Evolutionary conservation across 139 green algal genomes (phyloP).

Genomic region (Chlorella sp.): DNA sequence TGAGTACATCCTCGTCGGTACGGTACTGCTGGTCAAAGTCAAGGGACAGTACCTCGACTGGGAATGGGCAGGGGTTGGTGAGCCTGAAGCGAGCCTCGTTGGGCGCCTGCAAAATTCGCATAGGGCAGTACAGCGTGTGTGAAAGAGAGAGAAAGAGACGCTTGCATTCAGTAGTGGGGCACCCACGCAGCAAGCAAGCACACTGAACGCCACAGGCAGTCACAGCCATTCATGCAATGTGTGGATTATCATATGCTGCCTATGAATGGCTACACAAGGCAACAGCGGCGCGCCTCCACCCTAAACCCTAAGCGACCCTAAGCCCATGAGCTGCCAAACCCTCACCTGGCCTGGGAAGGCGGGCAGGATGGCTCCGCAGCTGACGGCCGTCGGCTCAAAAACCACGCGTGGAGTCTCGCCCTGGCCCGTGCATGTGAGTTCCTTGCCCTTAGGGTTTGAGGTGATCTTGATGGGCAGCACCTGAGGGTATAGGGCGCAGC

Average conservation of each 20-base stretch:
- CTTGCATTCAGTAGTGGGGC: neutral
- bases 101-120: constrained; percentile 34
- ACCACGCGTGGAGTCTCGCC: constrained; percentile 36
- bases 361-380: constrained; percentile 64
- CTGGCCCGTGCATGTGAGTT: constrained; percentile 34
- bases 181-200: neutral
- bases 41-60: constrained; percentile 58
- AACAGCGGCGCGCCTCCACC: too few species aligned
- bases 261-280: too few species aligned
- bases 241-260: neutral
- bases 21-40: constrained; percentile 66
- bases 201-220: neutral
- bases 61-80: constrained; percentile 48
- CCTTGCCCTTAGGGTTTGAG: constrained; percentile 35
- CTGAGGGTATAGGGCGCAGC: constrained; percentile 24
- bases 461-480: constrained; percentile 58
- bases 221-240: neutral
- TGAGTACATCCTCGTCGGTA: constrained; percentile 57
- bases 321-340: neutral
- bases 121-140: neutral
- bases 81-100: constrained; percentile 39
- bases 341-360: constrained; percentile 2
- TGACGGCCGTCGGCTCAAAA: constrained; percentile 40
- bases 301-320: too few species aligned
- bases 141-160: neutral